phyloP scores from a whole-genome alignment of 176 grass and related monocot species.

The Zea mays region Zm-B73-REFERENCE-NAM-5.0 NC_050104.1:7276501-7277000 shows the following conservation, averaged over 20 bases:
- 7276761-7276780: conserved; percentile 16
- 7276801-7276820: not conserved
- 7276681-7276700: not conserved
- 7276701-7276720: not conserved
- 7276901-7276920: not conserved
- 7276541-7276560: conserved; percentile 26
- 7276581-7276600: not conserved
- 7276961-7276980: too few relatives aligned
- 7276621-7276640: not conserved
- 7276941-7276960: not conserved
- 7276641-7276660: not conserved
- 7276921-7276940: not conserved
- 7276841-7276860: not conserved
- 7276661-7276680: not conserved
- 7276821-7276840: not conserved
- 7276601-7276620: not conserved
- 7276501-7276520: conserved; percentile 10
- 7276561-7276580: conserved; percentile 12
- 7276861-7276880: not conserved
- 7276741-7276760: not conserved
- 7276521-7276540: not conserved
- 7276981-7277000: too few relatives aligned
- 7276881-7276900: not conserved
- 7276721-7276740: not conserved
- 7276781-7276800: conserved; percentile 11